Conservation (phyloP, 768 basidiomycete genomes). For the Tephrocybe sp. region DNA sequence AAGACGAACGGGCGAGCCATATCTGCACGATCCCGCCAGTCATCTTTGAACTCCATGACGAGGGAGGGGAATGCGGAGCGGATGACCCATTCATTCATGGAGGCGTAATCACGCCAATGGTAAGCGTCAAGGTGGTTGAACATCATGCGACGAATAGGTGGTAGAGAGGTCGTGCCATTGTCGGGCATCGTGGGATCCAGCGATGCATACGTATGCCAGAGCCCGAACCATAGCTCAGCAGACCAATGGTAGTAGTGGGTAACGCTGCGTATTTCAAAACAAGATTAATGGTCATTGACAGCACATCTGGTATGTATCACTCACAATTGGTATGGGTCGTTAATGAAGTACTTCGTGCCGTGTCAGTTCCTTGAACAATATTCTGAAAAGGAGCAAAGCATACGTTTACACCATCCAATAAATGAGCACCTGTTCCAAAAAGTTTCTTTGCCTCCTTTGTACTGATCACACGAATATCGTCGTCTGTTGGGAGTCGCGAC, state of each 20-base stretch:
- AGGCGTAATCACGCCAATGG: slow-evolving; percentile 89
- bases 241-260: slow-evolving; percentile 95
- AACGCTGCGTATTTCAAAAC: slow-evolving; percentile 42
- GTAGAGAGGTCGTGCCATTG: slow-evolving; percentile 68
- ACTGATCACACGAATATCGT: slow-evolving; percentile 76
- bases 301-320: slow-evolving; percentile 22
- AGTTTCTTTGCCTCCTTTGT: slow-evolving; percentile 60
- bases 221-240: slow-evolving; percentile 88
- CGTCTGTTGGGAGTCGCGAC: slow-evolving; percentile 68
- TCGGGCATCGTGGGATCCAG: slow-evolving; percentile 68
- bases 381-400: slow-evolving; percentile 10
- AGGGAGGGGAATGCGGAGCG: slow-evolving; percentile 78
- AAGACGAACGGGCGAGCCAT: slow-evolving; percentile 72
- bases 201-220: slow-evolving; percentile 89
- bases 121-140: slow-evolving; percentile 72
- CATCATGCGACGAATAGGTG: slow-evolving; percentile 69
- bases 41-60: slow-evolving; percentile 75
- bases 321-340: slow-evolving; percentile 85
- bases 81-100: slow-evolving; percentile 88
- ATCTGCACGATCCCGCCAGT: slow-evolving; percentile 78
- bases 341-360: slow-evolving; percentile 64
- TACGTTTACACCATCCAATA: slow-evolving; percentile 78
- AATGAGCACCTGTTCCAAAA: slow-evolving; percentile 70
- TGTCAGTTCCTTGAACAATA: not conserved
- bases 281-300: not conserved